A percentile compares a stretch with the other conserved stretches of the same genome.
phyloP scores from a whole-genome alignment of 2,329 filamentous ascomycete species.

The Penicillium crustosum region DNA sequence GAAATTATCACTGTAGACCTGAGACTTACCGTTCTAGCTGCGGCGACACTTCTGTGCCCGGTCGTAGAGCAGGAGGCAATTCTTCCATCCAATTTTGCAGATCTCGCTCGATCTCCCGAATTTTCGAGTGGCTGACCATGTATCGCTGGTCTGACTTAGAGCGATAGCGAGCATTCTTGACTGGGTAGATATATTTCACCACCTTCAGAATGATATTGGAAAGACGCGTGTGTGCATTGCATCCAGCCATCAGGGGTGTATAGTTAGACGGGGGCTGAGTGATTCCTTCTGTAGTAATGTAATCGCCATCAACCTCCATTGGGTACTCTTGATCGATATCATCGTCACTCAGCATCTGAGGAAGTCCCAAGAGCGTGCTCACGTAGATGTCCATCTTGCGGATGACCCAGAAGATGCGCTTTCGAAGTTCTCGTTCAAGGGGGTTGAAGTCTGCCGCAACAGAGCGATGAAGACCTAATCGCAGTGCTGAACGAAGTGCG shows the following conservation, averaged over 20 bases:
- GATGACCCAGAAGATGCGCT: constrained; percentile 59
- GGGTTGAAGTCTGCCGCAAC: constrained; percentile 68
- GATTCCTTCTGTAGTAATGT: constrained; percentile 48
- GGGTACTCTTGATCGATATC: constrained; percentile 54
- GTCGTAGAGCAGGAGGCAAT: constrained; percentile 74
- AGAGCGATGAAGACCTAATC: constrained; percentile 75
- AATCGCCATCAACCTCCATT: constrained; percentile 48
- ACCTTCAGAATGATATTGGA: constrained; percentile 61
- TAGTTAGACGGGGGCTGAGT: constrained; percentile 55
- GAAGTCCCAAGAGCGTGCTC: constrained; percentile 50
- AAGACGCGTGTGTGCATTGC: constrained; percentile 61
- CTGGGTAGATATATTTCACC: constrained; percentile 63
- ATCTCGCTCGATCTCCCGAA: constrained; percentile 64
- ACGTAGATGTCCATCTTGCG: constrained; percentile 54
- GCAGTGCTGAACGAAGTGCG: constrained; percentile 70
- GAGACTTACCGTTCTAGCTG: constrained; percentile 70
- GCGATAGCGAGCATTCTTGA: constrained; percentile 51
- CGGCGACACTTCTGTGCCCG: constrained; percentile 71
- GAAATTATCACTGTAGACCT: constrained; percentile 1
- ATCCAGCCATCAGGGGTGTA: constrained; percentile 59
- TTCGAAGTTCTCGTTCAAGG: constrained; percentile 70
- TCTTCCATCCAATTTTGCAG: constrained; percentile 63
- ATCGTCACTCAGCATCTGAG: constrained; percentile 51
- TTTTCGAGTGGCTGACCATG: constrained; percentile 63
- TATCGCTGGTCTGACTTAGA: constrained; percentile 56